Conservation (phyloP, 2,329 filamentous ascomycete genomes). For the Pseudovirgaria hyperparasitica region DNA sequence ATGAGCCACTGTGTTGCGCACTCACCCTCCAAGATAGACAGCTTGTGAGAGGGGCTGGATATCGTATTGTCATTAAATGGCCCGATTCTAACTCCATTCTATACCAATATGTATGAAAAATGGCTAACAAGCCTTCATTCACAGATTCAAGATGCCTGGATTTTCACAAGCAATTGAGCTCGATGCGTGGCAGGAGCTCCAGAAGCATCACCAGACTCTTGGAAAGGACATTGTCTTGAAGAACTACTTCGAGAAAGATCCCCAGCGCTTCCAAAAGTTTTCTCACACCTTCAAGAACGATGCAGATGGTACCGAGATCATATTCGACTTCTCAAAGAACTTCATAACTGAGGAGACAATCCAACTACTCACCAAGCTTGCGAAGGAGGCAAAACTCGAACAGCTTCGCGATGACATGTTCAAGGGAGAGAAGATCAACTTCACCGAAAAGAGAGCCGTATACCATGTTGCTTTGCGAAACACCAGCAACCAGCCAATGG, state of each 20-base stretch:
- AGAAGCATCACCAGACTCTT: constrained; percentile 74
- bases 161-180: constrained; percentile 81
- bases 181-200: constrained; percentile 77
- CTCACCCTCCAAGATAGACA: no score
- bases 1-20: no score
- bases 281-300: constrained; percentile 70
- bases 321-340: constrained; percentile 99
- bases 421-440: constrained; percentile 96
- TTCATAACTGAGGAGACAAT: constrained; percentile 90
- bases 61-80: no score
- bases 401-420: constrained; percentile 97
- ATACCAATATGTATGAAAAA: no score
- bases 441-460: constrained; percentile 91
- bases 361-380: constrained; percentile 73
- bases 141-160: constrained; percentile 34
- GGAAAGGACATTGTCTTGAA: constrained; percentile 88
- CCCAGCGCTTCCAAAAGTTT: constrained; percentile 81
- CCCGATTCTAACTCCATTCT: no score
- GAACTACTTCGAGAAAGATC: constrained; percentile 81
- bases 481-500: constrained; percentile 63
- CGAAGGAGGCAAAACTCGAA: constrained; percentile 81
- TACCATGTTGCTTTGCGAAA: constrained; percentile 94
- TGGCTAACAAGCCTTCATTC: constrained; percentile 12
- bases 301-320: constrained; percentile 69
- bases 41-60: no score